Percentiles rank a stretch among this genome's conserved stretches.
Conservation (phyloP, 306 rosid species). For the Canavalia ensiformis region DNA sequence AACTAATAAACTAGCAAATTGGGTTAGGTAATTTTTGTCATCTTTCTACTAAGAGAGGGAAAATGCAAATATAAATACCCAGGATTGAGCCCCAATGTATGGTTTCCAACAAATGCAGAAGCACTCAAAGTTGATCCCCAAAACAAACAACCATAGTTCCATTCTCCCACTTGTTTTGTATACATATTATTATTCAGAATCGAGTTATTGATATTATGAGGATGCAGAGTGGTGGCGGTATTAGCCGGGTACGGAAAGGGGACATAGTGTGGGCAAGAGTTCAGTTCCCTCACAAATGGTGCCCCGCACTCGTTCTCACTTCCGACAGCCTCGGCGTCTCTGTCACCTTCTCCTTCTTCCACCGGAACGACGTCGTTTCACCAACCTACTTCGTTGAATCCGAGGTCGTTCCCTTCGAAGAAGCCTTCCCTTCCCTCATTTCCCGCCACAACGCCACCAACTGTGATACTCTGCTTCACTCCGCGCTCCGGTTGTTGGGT, state of each 20-base stretch:
- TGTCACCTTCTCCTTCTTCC: conserved; percentile 55
- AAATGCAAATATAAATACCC: too few species aligned
- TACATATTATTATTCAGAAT: too few species aligned
- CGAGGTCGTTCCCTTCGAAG: conserved; percentile 46
- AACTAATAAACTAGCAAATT: too few species aligned
- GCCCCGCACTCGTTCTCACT: conserved; percentile 46
- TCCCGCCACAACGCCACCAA: not conserved
- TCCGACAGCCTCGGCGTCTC: conserved; percentile 39
- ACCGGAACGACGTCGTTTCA: not conserved
- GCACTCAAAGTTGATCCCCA: too few species aligned
- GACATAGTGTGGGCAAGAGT: conserved; percentile 55
- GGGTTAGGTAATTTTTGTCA: too few species aligned
- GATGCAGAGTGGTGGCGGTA: not conserved
- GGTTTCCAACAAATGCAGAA: too few species aligned
- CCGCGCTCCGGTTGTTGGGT: conserved; percentile 51
- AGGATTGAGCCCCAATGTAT: too few species aligned
- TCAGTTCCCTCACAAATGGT: conserved; percentile 37
- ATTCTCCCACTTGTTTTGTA: too few species aligned
- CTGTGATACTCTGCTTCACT: not conserved
- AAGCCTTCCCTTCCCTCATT: conserved; percentile 30
- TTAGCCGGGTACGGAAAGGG: conserved; percentile 8
- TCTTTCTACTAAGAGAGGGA: too few species aligned
- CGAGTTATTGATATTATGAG: too few species aligned
- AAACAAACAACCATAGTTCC: too few species aligned
- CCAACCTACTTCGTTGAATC: conserved; percentile 30